Conservation (phyloP, 805 yeast species). For the Kockiozyma suomiensis region DNA sequence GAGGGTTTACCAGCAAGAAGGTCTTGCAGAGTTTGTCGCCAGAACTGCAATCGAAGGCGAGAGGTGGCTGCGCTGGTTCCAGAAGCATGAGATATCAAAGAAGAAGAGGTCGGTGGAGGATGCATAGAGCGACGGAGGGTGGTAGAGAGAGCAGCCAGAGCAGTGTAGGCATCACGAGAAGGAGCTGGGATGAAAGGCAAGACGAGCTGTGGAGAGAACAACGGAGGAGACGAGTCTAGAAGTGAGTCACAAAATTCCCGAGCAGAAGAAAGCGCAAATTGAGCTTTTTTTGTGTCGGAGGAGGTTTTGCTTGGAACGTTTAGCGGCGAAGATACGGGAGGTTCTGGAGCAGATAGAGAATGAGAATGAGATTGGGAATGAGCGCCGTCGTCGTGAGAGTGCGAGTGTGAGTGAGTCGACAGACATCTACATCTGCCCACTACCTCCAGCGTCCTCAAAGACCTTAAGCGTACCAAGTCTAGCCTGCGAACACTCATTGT, state of each 20-base stretch:
- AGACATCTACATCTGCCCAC: not conserved
- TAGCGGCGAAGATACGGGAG: constrained; percentile 1
- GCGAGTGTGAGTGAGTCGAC: constrained; percentile 17
- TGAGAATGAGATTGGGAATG: constrained; percentile 23
- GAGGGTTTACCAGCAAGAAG: constrained; percentile 45
- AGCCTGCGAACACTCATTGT: not conserved
- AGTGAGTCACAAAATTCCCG: constrained; percentile 16
- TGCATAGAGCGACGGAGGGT: constrained; percentile 16
- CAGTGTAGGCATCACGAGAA: constrained; percentile 63
- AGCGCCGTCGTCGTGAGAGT: constrained; percentile 3
- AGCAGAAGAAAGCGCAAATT: constrained; percentile 14
- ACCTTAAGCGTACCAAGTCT: not conserved
- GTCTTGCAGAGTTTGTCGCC: constrained; percentile 64
- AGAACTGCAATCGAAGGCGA: constrained; percentile 64
- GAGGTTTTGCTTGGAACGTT: not conserved
- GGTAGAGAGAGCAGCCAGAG: constrained; percentile 56
- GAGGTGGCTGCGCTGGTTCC: constrained; percentile 50
- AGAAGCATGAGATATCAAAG: constrained; percentile 60
- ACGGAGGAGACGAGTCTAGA: not conserved
- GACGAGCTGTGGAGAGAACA: constrained; percentile 51
- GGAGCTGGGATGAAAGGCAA: constrained; percentile 71
- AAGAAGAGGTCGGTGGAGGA: constrained; percentile 14
- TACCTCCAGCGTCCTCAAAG: too few species aligned
- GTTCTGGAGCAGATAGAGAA: constrained; percentile 9
- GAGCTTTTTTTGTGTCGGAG: not conserved